Conservation (phyloP, 2,329 filamentous ascomycete species). For the Aspergillus bombycis region DNA sequence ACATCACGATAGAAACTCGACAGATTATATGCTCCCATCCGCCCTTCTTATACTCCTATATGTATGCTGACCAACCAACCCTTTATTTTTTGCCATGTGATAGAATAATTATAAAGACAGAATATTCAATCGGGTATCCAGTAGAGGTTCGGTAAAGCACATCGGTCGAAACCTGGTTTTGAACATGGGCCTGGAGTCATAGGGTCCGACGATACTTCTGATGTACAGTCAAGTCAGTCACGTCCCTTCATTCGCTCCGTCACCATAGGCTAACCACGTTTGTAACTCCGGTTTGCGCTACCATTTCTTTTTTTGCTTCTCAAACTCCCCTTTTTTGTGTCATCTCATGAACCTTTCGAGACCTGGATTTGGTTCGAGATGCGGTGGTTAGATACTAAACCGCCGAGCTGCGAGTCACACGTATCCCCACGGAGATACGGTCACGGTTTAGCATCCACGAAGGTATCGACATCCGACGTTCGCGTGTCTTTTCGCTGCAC, state of each 20-base stretch:
- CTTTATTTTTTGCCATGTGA: not conserved
- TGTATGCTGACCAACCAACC: not conserved
- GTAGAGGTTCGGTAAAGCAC: conserved; percentile 24
- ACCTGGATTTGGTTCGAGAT: not conserved
- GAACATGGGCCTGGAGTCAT: conserved; percentile 19
- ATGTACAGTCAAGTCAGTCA: not conserved
- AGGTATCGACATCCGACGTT: conserved; percentile 44
- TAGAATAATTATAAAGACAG: conserved; percentile 11
- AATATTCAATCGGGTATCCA: conserved; percentile 40
- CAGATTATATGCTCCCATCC: conserved; percentile 1
- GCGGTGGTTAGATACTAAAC: not conserved
- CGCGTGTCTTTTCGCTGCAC: conserved; percentile 43
- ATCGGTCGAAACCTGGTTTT: conserved; percentile 23
- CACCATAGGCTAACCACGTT: conserved; percentile 30
- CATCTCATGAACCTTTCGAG: not conserved
- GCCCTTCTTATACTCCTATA: conserved; percentile 2
- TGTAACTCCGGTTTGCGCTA: conserved; percentile 12
- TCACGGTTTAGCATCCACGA: conserved; percentile 43
- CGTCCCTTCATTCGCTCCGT: conserved; percentile 12
- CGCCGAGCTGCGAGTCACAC: not conserved
- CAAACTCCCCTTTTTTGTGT: not conserved
- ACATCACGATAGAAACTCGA: not conserved
- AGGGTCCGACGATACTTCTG: not conserved
- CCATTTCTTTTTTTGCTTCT: conserved; percentile 2
- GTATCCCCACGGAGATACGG: not conserved